Evolutionary conservation across 2,329 filamentous ascomycete species (phyloP), one percentile per base, ranked within the genome.

Genomic region (Cladosporium halotolerans): DNA sequence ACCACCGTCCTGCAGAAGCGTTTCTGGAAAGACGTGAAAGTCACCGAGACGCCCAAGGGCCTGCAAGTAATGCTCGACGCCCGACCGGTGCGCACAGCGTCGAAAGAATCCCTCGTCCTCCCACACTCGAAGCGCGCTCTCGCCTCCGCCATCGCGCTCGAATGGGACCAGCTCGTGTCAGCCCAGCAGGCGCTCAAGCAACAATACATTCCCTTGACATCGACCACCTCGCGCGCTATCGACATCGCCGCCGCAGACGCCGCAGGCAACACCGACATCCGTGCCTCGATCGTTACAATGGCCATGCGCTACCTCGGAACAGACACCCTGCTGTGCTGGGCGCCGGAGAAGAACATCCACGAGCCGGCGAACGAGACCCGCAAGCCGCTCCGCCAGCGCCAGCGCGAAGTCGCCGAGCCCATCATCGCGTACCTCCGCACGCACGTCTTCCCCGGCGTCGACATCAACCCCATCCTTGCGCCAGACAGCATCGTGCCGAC

Each of bases 281-380:
- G 91, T 34, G 68, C 79, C 0, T 74, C 79, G 39, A 83, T 96
- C 44, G 73, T 86, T 13, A 76, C 74, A 14, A 84, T 82, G 58
- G 73, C 93, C 48, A 80, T 97, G 78, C 81, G 86, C 44, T 97
- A 97, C 70, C 79, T 99, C 23, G 84, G 90, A 63, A 97, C 93
- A 1, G 93, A 99, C 72, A 91, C 89, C 0, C 74, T 97, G 34
- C 81, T 99, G 1, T 97, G 92, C 79, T 96, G 90, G 88, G 89
- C 82, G 14, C 84, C 84, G 0, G 77, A 77, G 63, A 72, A 73
- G 53, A 72, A 72, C 43, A 60, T 73, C 55, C 71, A 79, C 66
- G 68, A 82, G 39, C 69, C 74, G 31, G 70, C 68, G 41, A 76
- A 77, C 52, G 76, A 75, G 4, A 71, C 52, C 54, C 76, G 83